Base-by-base conservation (phyloP, 208 protist species). In the Leishmania martiniquensis region DNA sequence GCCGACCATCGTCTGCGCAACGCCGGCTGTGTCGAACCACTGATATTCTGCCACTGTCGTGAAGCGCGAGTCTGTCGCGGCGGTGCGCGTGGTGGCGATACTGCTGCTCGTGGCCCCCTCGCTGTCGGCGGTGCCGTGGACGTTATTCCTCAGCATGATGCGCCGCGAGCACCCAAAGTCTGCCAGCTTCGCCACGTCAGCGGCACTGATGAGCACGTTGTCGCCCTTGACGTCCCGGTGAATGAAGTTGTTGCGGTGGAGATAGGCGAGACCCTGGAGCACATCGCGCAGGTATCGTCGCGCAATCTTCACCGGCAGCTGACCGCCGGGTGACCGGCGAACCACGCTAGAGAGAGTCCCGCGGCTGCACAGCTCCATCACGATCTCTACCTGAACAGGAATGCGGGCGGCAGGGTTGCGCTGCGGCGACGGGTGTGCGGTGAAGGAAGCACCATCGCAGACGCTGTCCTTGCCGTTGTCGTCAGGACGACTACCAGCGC, bases 131-230 rank as follows among this genome's bases (percentile, higher is more conserved):
- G 72, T 4, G 52, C 49, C 72, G 81, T 80, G 42, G 72, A 47
- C 68, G 71, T 70, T 70, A 70, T 79, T 87, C 32, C 81, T 81
- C 47, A 87, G 85, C 12, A 87, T 89, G 39, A 97, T 90, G 68
- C 96, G 91, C 39, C 94, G 97, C 55, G 91, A 96, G 70, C 93
- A 96, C 29, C 95, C 96, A 89, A 99, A 99, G 84, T 99, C 97
- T 1, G 96, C 95, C 22, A 99, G 85, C 81, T 99, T 99, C 4
- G 97, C 92, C 12, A 91, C 80, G 59, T 95, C 96, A 0, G 87
- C 72, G 0, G 82, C 78, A 66, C 79, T 88, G 60, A 98, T 91
- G 45, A 98, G 83, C 32, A 98, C 91, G 71, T 98, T 98, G 9
- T 94, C 93, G 39, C 88, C 82, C 81, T 98, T 98, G 32, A 98